phyloP scores from a whole-genome alignment of 768 basidiomycete species.

The Collybia mongolica region DNA sequence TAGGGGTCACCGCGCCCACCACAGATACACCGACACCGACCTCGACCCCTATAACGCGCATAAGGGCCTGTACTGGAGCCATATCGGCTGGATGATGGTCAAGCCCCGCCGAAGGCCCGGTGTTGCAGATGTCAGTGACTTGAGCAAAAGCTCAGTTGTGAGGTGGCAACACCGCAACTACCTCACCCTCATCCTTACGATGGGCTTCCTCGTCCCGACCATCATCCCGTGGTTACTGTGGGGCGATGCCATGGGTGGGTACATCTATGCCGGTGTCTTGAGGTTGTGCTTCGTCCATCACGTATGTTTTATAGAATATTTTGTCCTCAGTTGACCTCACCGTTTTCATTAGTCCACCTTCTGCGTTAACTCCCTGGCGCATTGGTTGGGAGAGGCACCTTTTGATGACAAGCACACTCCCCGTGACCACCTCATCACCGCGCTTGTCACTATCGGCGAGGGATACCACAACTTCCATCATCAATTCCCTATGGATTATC shows the following conservation, averaged over 20 bases:
- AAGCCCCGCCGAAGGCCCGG: conserved; percentile 89
- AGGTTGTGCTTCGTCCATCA: conserved; percentile 87
- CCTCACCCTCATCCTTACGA: conserved; percentile 61
- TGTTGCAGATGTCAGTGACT: conserved; percentile 85
- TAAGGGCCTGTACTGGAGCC: conserved; percentile 83
- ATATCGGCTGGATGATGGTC: conserved; percentile 91
- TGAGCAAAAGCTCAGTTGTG: conserved; percentile 77
- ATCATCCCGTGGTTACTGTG: conserved; percentile 76
- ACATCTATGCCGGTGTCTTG: conserved; percentile 78
- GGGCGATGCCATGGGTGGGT: conserved; percentile 87
- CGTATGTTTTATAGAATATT: conserved; percentile 40
- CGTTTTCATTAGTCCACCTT: conserved; percentile 78
- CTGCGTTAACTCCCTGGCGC: conserved; percentile 95
- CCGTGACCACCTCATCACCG: conserved; percentile 85
- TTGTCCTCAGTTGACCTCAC: conserved; percentile 5
- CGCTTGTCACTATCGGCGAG: conserved; percentile 89
- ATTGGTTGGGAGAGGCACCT: conserved; percentile 91
- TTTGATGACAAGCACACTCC: conserved; percentile 97
- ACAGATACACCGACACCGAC: conserved; percentile 95
- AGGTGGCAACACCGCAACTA: conserved; percentile 89
- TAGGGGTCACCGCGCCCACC: conserved; percentile 95
- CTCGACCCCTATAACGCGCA: conserved; percentile 96
- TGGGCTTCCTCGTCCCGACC: conserved; percentile 76
- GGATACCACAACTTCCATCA: conserved; percentile 99
- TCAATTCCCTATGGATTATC: conserved; percentile 95